A percentile compares a stretch with the other conserved stretches of the same genome.
These are phyloP conservation scores for Ceratocystis eucalypticola DNA, from an alignment of 2,329 filamentous ascomycete genomes.

Conservation along the genomic window DNA sequence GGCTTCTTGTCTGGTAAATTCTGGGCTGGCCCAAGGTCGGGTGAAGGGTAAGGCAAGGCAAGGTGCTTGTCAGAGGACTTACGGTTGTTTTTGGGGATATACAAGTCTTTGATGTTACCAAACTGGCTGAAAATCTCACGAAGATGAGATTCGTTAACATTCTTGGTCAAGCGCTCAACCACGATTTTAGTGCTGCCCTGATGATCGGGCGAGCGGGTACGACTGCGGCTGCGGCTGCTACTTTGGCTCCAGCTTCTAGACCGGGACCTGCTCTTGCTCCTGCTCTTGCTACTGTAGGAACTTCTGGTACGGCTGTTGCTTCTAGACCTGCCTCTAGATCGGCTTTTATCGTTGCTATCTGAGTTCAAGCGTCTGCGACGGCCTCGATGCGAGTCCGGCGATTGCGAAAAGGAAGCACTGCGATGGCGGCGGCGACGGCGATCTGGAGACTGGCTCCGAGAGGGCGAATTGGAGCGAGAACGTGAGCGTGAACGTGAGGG, in stretches of 20 bases:
- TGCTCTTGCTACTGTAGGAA: constrained; percentile 8
- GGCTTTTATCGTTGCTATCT: constrained; percentile 23
- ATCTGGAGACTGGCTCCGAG: not conserved
- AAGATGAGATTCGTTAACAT: constrained; percentile 77
- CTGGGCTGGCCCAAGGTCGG: not conserved
- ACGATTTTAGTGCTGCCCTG: constrained; percentile 52
- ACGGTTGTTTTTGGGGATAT: constrained; percentile 86
- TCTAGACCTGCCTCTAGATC: constrained; percentile 22
- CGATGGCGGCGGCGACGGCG: not conserved
- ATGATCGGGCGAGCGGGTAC: constrained; percentile 23
- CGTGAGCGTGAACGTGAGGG: not conserved
- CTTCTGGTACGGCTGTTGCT: constrained; percentile 20
- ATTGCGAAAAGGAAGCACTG: not conserved
- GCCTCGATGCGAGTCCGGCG: not conserved
- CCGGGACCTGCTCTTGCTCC: constrained; percentile 14
- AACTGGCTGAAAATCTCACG: constrained; percentile 86
- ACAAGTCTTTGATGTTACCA: constrained; percentile 71
- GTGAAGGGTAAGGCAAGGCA: too few relatives aligned
- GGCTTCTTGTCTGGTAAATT: not conserved
- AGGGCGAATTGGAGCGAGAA: not conserved
- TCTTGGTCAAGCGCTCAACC: constrained; percentile 89
- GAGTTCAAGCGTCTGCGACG: not conserved
- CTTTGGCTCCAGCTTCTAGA: constrained; percentile 23
- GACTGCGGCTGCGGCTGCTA: constrained; percentile 25
- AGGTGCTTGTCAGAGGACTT: constrained; percentile 26